These are phyloP conservation scores for Clitopilus passeckerianus DNA, from an alignment of 768 basidiomycete species.

Conservation along the genomic window DNA sequence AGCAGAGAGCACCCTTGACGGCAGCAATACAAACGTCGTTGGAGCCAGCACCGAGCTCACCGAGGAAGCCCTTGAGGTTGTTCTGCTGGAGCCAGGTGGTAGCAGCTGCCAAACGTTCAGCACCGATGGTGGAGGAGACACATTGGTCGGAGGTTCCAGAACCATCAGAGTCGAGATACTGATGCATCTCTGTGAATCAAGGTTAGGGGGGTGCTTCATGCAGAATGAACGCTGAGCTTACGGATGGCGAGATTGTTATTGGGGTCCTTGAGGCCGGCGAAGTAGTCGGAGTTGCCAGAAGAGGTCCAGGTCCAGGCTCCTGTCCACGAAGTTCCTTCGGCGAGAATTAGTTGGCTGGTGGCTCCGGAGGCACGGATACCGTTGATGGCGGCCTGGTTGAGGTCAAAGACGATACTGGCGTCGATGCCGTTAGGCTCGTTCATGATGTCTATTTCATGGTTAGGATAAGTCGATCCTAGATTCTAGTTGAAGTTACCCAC, in stretches of 20 bases:
- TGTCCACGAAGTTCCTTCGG: constrained; percentile 44
- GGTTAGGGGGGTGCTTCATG: neutral
- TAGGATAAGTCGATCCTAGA: neutral
- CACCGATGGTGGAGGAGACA: constrained; percentile 56
- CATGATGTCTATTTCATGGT: constrained; percentile 34
- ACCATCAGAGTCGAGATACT: constrained; percentile 64
- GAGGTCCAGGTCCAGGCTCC: constrained; percentile 60
- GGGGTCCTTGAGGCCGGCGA: constrained; percentile 49
- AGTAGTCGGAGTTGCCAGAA: constrained; percentile 50
- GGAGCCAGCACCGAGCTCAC: constrained; percentile 54
- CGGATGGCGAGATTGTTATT: constrained; percentile 58
- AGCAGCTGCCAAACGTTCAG: constrained; percentile 49
- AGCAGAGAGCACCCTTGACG: constrained; percentile 49
- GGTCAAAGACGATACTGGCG: constrained; percentile 42
- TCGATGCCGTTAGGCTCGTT: constrained; percentile 64
- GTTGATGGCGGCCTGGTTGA: constrained; percentile 63
- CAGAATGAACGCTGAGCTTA: constrained; percentile 17
- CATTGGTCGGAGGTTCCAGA: constrained; percentile 50
- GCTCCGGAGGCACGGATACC: constrained; percentile 62
- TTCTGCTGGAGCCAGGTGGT: constrained; percentile 55
- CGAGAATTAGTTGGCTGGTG: constrained; percentile 47
- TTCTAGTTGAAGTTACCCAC: constrained; percentile 12
- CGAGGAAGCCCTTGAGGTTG: constrained; percentile 60
- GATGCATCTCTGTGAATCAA: constrained; percentile 51
- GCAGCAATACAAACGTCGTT: constrained; percentile 43